These are phyloP conservation scores for Sclerotinia minor DNA, from an alignment of 2,329 filamentous ascomycete species.

Conservation along the genomic window DNA sequence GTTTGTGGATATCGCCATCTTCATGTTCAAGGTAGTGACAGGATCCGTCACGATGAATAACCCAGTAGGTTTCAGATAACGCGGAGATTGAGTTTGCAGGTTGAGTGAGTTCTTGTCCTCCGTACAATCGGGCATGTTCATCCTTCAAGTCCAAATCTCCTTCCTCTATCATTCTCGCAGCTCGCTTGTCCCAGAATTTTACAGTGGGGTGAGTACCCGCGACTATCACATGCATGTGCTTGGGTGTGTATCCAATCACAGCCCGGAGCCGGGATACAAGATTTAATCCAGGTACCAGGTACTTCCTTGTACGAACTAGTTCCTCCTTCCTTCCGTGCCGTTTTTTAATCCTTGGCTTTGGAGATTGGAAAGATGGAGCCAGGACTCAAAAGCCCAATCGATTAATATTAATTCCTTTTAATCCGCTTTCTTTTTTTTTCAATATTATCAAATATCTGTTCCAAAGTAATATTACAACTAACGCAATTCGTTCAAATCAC, in stretches of 20 bases:
- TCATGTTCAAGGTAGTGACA: not conserved
- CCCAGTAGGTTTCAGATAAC: not conserved
- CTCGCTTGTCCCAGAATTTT: not conserved
- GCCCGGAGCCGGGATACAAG: not conserved
- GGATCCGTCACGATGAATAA: not conserved
- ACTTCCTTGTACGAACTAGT: not conserved
- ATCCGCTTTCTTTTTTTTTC: not conserved
- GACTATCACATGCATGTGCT: too few species aligned
- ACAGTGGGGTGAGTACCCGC: not conserved
- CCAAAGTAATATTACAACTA: not conserved
- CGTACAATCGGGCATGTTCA: not conserved
- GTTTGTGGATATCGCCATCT: not conserved
- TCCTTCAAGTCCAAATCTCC: not conserved
- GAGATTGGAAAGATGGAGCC: not conserved
- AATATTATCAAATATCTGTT: too few species aligned
- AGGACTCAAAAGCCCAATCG: too few species aligned
- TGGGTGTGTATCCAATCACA: not conserved
- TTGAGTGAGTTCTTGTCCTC: too few species aligned
- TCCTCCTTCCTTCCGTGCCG: not conserved
- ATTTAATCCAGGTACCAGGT: not conserved
- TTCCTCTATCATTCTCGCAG: conserved; percentile 5
- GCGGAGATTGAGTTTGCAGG: not conserved
- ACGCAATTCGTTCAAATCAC: not conserved
- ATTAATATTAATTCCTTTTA: not conserved
- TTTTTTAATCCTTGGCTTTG: not conserved